Evolutionary conservation across 306 rosid species (phyloP).

Genomic region (Prunus persica): DNA sequence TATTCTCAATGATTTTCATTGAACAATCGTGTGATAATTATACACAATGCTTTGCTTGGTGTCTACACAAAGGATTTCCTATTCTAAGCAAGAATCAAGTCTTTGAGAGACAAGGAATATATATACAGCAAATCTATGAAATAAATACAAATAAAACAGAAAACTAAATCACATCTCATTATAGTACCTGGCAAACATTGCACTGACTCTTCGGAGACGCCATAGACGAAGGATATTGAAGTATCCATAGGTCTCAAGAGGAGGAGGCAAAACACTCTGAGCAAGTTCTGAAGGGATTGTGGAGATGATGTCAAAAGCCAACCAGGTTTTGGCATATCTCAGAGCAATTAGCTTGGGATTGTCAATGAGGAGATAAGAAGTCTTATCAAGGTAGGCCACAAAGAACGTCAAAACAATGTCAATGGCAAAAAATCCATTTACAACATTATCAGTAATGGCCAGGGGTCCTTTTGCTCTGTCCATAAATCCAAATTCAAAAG

Average conservation of each 20-base stretch:
- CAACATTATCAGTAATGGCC: slow-evolving; percentile 50
- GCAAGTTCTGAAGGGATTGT: slow-evolving; percentile 55
- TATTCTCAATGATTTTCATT: too few relatives aligned
- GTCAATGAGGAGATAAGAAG: slow-evolving; percentile 51
- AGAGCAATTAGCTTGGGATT: slow-evolving; percentile 40
- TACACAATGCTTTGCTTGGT: too few relatives aligned
- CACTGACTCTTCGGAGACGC: slow-evolving; percentile 77
- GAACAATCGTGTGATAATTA: too few relatives aligned
- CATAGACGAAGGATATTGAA: slow-evolving; percentile 77
- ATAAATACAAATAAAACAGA: too few relatives aligned
- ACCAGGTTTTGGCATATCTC: slow-evolving; percentile 61
- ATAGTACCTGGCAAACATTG: slow-evolving; percentile 65
- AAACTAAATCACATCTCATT: too few relatives aligned
- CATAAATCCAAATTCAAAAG: slow-evolving; percentile 82
- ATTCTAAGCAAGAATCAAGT: too few relatives aligned
- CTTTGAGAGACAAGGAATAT: too few relatives aligned
- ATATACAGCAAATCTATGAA: too few relatives aligned
- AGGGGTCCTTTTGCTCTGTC: slow-evolving; percentile 19
- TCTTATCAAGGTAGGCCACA: slow-evolving; percentile 66
- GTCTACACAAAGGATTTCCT: too few relatives aligned
- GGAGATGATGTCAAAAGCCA: slow-evolving; percentile 61
- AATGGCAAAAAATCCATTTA: slow-evolving; percentile 50
- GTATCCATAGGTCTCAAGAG: slow-evolving; percentile 49
- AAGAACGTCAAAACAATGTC: slow-evolving; percentile 72
- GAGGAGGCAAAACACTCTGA: slow-evolving; percentile 23